Conservation (phyloP, 208 protist species). For the Trypanosoma mega region DNA sequence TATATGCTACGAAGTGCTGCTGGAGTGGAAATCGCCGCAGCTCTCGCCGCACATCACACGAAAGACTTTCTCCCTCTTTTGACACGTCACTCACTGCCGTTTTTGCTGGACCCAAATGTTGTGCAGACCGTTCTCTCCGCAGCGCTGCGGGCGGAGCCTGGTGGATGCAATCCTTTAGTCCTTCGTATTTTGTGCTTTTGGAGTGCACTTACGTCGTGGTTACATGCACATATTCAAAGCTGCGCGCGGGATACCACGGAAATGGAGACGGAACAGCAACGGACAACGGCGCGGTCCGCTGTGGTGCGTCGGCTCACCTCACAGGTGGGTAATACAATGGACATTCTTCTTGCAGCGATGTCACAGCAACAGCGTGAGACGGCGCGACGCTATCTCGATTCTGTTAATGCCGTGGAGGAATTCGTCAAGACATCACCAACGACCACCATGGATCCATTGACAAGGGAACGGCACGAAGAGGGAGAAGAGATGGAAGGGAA, state of each 20-base stretch:
- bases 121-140: conserved; percentile 35
- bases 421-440: conserved; percentile 8
- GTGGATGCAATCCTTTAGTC: conserved; percentile 37
- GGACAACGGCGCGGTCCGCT: conserved; percentile 3
- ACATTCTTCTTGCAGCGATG: conserved; percentile 40
- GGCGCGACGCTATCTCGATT: conserved; percentile 17
- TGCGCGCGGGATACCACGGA: conserved; percentile 20
- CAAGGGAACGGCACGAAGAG: background rate
- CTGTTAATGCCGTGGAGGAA: conserved; percentile 12
- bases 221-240: conserved; percentile 37
- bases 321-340: conserved; percentile 64
- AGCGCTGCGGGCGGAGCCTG: conserved; percentile 31
- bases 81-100: conserved; percentile 52
- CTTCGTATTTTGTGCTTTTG: conserved; percentile 52
- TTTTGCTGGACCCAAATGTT: conserved; percentile 45
- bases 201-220: conserved; percentile 44
- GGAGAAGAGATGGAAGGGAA: background rate
- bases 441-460: no score
- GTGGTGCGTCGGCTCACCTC: conserved; percentile 49
- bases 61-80: conserved; percentile 38
- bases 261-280: background rate
- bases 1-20: conserved; percentile 51
- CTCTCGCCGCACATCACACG: conserved; percentile 35
- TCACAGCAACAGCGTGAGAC: conserved; percentile 44
- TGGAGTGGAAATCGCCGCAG: conserved; percentile 32